phyloP scores from a whole-genome alignment of 1,284 basidiomycete genomes.

The Pseudozyma sp. region DNA sequence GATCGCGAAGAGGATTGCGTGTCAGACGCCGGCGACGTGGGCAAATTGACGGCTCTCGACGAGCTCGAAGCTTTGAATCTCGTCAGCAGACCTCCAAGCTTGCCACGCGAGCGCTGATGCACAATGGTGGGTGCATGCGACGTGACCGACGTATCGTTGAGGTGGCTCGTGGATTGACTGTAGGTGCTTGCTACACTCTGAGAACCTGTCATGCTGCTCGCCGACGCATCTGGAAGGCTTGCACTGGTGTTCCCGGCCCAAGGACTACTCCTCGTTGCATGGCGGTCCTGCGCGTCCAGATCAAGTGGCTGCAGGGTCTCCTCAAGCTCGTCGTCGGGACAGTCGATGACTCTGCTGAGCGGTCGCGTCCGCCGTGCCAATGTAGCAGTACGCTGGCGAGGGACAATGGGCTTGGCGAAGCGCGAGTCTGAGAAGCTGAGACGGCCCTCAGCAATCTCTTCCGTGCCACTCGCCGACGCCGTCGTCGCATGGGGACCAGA shows the following conservation, averaged over 20 bases:
- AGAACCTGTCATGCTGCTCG: conserved; percentile 20
- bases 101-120: conserved; percentile 17
- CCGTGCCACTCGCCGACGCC: not conserved
- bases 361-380: conserved; percentile 14
- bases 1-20: conserved; percentile 4
- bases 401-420: conserved; percentile 37
- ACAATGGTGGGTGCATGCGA: conserved; percentile 1
- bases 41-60: conserved; percentile 14
- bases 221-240: conserved; percentile 8
- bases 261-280: not conserved
- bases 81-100: conserved; percentile 28
- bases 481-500: not conserved
- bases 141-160: conserved; percentile 9
- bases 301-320: not conserved
- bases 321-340: conserved; percentile 28
- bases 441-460: conserved; percentile 20
- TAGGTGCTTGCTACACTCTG: conserved; percentile 29
- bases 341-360: conserved; percentile 37
- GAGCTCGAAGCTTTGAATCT: conserved; percentile 31
- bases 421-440: conserved; percentile 49
- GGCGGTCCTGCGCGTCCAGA: not conserved
- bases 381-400: conserved; percentile 18
- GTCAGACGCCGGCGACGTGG: conserved; percentile 7
- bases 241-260: not conserved
- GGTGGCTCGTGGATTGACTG: conserved; percentile 35